Evolutionary conservation across 108 stramenopile genomes (phyloP).

Genomic region (Nitzschia sp.): DNA sequence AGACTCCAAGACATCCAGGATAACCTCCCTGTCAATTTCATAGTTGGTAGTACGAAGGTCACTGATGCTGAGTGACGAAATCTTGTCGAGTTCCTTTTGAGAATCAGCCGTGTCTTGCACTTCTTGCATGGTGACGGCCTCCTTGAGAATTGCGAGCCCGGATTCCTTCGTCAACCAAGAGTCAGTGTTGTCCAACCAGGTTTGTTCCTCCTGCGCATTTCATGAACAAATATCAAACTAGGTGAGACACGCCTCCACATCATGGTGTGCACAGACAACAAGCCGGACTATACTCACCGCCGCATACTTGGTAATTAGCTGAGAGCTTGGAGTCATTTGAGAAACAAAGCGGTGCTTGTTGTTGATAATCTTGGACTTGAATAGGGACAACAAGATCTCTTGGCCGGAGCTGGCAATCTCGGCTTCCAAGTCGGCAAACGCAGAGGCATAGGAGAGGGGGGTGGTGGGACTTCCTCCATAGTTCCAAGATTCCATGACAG

Average conservation of each 20-base stretch:
- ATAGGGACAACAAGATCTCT: constrained; percentile 62
- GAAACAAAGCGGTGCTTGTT: constrained; percentile 75
- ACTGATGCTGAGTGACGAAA: constrained; percentile 62
- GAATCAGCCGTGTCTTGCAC: constrained; percentile 74
- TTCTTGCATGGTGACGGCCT: constrained; percentile 60
- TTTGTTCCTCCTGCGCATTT: constrained; percentile 32
- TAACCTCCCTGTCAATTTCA: constrained; percentile 61
- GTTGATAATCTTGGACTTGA: constrained; percentile 62
- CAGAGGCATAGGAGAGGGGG: constrained; percentile 64
- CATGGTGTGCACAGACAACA: not conserved
- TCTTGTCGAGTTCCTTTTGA: constrained; percentile 68
- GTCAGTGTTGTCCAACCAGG: constrained; percentile 37
- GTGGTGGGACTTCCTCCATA: constrained; percentile 72
- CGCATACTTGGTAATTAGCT: constrained; percentile 32
- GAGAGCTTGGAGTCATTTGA: constrained; percentile 68
- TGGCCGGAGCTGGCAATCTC: constrained; percentile 61
- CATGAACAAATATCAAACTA: not conserved
- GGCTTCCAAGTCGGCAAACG: constrained; percentile 69
- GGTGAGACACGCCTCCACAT: constrained; percentile 7
- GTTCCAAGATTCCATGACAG: constrained; percentile 80
- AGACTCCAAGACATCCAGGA: constrained; percentile 47
- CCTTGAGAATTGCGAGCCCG: constrained; percentile 54
- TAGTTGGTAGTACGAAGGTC: constrained; percentile 55
- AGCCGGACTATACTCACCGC: not conserved
- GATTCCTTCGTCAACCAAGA: constrained; percentile 42